Evolutionary conservation across 2,329 filamentous ascomycete species (phyloP).

Genomic region (Sodiomyces alkalinus): DNA sequence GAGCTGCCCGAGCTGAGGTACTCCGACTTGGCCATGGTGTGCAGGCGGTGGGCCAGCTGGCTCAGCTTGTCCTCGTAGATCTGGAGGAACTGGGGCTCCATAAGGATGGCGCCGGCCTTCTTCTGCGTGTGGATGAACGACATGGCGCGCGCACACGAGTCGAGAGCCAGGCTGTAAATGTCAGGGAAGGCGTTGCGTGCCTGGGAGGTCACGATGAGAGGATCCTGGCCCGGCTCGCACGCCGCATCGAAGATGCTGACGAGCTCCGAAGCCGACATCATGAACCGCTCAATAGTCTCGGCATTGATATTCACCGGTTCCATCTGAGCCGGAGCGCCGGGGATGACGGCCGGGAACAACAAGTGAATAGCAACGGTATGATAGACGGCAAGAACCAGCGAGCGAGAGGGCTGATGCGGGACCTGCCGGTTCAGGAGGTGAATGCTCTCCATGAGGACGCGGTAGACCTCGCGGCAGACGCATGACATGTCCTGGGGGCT

Average conservation of each 20-base stretch:
- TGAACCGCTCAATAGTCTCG: slow-evolving; percentile 15
- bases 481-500: slow-evolving; percentile 8
- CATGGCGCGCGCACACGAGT: slow-evolving; percentile 16
- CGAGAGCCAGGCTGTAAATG: slow-evolving; percentile 15
- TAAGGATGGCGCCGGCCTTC: slow-evolving; percentile 5
- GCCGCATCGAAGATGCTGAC: slow-evolving; percentile 11
- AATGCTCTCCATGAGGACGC: slow-evolving; percentile 12
- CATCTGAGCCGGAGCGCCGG: neutral
- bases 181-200: slow-evolving; percentile 12
- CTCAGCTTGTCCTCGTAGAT: slow-evolving; percentile 12
- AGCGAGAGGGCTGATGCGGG: slow-evolving; percentile 11
- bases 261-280: slow-evolving; percentile 14
- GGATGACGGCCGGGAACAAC: slow-evolving; percentile 13
- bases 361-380: slow-evolving; percentile 18
- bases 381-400: slow-evolving; percentile 15
- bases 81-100: slow-evolving; percentile 9
- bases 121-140: slow-evolving; percentile 10
- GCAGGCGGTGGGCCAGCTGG: slow-evolving; percentile 12
- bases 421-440: slow-evolving; percentile 10
- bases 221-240: slow-evolving; percentile 8
- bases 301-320: slow-evolving; percentile 1
- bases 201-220: slow-evolving; percentile 9
- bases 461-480: slow-evolving; percentile 14
- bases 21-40: slow-evolving; percentile 13
- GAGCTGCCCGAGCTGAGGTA: slow-evolving; percentile 12